phyloP scores from a whole-genome alignment of 768 basidiomycete genomes.

The Tricholoma saponaceum region DNA sequence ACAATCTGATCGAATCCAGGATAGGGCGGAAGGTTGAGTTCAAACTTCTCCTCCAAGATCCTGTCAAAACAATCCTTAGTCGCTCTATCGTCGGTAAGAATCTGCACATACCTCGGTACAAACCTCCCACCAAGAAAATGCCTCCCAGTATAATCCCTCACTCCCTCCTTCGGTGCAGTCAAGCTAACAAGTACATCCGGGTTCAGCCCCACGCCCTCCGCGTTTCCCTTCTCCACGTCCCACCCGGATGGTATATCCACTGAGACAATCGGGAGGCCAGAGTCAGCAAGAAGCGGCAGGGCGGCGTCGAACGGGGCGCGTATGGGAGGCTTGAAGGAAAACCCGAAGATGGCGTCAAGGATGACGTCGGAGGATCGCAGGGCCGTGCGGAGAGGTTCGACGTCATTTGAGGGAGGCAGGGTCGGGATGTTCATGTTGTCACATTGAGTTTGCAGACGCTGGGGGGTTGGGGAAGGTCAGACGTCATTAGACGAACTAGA shows the following conservation, averaged over 20 bases:
- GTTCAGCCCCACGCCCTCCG: constrained; percentile 50
- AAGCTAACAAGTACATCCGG: constrained; percentile 85
- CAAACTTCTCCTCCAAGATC: constrained; percentile 63
- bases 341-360: constrained; percentile 96
- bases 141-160: constrained; percentile 65
- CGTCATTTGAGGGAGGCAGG: constrained; percentile 46
- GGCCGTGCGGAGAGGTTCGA: constrained; percentile 42
- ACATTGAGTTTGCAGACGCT: constrained; percentile 86
- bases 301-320: constrained; percentile 83
- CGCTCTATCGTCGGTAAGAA: neutral
- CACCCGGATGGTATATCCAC: constrained; percentile 98
- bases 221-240: constrained; percentile 83
- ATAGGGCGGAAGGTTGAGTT: constrained; percentile 80
- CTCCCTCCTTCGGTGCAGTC: constrained; percentile 93
- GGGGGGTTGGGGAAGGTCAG: neutral
- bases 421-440: constrained; percentile 83
- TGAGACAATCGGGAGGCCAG: constrained; percentile 79
- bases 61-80: constrained; percentile 33
- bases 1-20: constrained; percentile 81
- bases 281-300: constrained; percentile 59
- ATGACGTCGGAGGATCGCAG: constrained; percentile 71
- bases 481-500: neutral
- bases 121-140: constrained; percentile 97
- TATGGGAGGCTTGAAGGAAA: constrained; percentile 91
- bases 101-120: constrained; percentile 67